Conservation (phyloP, 2,329 filamentous ascomycete genomes). For the Rhynchosporium graminicola region DNA sequence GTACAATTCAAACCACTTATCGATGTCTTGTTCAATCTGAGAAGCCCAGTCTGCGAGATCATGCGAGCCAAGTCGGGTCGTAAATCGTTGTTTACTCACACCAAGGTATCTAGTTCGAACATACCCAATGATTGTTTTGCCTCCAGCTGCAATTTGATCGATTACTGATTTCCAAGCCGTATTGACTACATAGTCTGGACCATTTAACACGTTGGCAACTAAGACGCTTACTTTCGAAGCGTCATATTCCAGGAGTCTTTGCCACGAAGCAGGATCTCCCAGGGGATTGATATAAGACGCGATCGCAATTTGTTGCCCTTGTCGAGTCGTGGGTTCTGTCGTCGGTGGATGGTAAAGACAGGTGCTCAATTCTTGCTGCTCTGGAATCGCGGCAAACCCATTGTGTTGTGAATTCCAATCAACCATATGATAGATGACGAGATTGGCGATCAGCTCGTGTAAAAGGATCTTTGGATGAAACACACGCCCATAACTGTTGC, state of each 20-base stretch:
- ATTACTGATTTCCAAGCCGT: conserved; percentile 19
- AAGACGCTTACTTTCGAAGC: conserved; percentile 12
- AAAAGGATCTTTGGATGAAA: conserved; percentile 6
- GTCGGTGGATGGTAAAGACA: background rate
- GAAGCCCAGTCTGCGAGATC: conserved; percentile 32
- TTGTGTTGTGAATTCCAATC: background rate
- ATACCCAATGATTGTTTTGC: conserved; percentile 23
- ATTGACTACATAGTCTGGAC: conserved; percentile 19
- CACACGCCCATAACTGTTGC: conserved; percentile 1
- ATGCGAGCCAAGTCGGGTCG: background rate
- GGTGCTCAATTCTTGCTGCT: background rate
- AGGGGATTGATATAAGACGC: conserved; percentile 24
- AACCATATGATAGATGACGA: conserved; percentile 8
- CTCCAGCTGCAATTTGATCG: background rate
- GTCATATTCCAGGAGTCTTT: conserved; percentile 15
- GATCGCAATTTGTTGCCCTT: conserved; percentile 20
- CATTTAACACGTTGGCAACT: conserved; percentile 23
- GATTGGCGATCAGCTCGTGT: conserved; percentile 4
- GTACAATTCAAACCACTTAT: conserved; percentile 31
- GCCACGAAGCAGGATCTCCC: conserved; percentile 21
- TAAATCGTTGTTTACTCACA: conserved; percentile 9
- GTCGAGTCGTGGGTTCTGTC: background rate
- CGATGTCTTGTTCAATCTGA: conserved; percentile 36
- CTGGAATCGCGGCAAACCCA: conserved; percentile 1
- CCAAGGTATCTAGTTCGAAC: conserved; percentile 24